Base-by-base conservation (phyloP, 352 stramenopile species). In the Phytopythium sindhum region DNA sequence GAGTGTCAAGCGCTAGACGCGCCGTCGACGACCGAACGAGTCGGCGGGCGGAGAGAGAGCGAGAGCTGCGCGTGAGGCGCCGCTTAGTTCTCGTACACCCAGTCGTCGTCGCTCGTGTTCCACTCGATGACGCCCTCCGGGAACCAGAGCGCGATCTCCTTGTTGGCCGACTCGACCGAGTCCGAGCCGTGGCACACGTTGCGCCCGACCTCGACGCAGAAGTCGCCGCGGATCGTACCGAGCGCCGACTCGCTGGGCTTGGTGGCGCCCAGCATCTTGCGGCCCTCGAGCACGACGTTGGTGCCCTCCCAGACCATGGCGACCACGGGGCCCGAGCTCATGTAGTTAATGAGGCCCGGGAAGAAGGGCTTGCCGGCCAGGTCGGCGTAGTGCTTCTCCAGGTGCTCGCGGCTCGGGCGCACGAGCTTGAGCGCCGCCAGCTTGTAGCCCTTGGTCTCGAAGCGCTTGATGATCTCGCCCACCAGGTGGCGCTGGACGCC, bases 131-230 rank as follows among this genome's bases (percentile, higher is more conserved):
- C 66, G 62, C 96, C 97, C 68, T 97, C 86, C 19, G 88, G 89
- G 88, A 99, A 99, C 98, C 98, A 99, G 54, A 98, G 88, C 19
- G 70, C 89, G 80, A 99, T 99, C 82, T 99, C 98, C 64, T 97
- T 88, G 53, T 99, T 85, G 70, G 97, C 98, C 69, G 87, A 98
- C 61, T 99, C 97, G 24, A 99, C 96, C 61, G 95, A 95, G 77
- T 99, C 97, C 78, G 89, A 98, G 74, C 97, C 96, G 79, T 99
- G 97, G 86, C 93, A 98, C 63, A 98, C 93, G 78, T 98, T 99
- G 66, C 95, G 86, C 44, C 94, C 85, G 47, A 96, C 83, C 62
- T 97, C 86, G 67, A 98, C 87, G 77, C 93, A 98, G 77, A 96
- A 98, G 83, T 99, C 97, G 69, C 96, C 97, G 68, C 97, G 93